Conservation (phyloP, 2,329 filamentous ascomycete species). For the Ophiostoma sp. region DNA sequence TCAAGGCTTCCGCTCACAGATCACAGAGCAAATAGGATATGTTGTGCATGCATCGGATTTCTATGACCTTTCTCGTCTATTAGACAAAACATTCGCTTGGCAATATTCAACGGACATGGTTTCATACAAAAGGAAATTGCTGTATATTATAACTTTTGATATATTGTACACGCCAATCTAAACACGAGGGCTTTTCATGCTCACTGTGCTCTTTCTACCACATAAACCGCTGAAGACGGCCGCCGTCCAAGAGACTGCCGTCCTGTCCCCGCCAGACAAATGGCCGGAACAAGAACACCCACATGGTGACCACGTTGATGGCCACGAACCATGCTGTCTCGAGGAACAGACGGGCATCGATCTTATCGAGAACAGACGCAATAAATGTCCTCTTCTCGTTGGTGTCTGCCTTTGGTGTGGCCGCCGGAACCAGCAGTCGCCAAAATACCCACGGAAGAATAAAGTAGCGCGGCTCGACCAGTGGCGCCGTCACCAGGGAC, state of each 20-base stretch:
- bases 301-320: conserved; percentile 67
- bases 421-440: conserved; percentile 71
- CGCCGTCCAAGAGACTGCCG: conserved; percentile 54
- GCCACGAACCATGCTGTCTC: conserved; percentile 70
- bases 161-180: not conserved
- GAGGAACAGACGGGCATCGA: conserved; percentile 51
- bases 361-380: conserved; percentile 28
- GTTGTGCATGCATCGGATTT: not conserved
- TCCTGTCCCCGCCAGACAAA: conserved; percentile 64
- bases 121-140: not conserved
- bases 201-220: conserved; percentile 52
- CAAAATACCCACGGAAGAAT: conserved; percentile 94
- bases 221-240: conserved; percentile 74
- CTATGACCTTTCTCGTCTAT: not conserved
- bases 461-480: conserved; percentile 95
- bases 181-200: not conserved
- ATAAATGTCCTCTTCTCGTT: not conserved
- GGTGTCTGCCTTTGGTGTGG: conserved; percentile 26
- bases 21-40: not conserved
- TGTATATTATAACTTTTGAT: not conserved
- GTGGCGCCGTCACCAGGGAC: conserved; percentile 80
- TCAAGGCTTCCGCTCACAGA: conserved; percentile 5
- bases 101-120: not conserved
- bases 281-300: conserved; percentile 67
- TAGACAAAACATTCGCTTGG: conserved; percentile 2